These are phyloP conservation scores for Fusarium sp. DNA, from an alignment of 2,329 filamentous ascomycete genomes.

Conservation along the genomic window DNA sequence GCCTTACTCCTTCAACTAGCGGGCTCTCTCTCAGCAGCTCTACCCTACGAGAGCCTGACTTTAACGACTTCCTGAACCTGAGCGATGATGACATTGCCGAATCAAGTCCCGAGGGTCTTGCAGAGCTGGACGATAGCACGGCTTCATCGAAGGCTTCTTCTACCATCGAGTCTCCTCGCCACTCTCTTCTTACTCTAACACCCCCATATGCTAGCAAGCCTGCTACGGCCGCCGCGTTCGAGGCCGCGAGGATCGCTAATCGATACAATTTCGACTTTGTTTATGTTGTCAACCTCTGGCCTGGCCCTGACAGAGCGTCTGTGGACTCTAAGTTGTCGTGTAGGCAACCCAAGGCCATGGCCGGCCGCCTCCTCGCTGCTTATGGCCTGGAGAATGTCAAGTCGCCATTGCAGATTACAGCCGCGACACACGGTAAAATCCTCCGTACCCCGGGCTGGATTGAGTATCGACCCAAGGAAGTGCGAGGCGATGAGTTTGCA, in stretches of 20 bases:
- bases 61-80: slow-evolving; percentile 69
- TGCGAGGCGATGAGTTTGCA: slow-evolving; percentile 62
- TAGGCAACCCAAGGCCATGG: slow-evolving; percentile 50
- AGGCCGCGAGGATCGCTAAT: slow-evolving; percentile 69
- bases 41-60: slow-evolving; percentile 65
- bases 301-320: slow-evolving; percentile 47
- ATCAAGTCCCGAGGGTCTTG: slow-evolving; percentile 44
- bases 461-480: slow-evolving; percentile 64
- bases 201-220: slow-evolving; percentile 62
- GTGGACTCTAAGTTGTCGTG: slow-evolving; percentile 20
- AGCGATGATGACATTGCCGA: slow-evolving; percentile 74
- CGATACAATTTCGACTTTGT: slow-evolving; percentile 72
- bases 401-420: slow-evolving; percentile 68
- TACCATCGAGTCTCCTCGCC: slow-evolving; percentile 43
- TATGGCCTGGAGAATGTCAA: slow-evolving; percentile 68
- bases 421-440: slow-evolving; percentile 65
- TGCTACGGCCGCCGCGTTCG: slow-evolving; percentile 66
- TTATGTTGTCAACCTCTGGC: slow-evolving; percentile 74
- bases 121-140: slow-evolving; percentile 22
- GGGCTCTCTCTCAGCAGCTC: slow-evolving; percentile 51
- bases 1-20: slow-evolving; percentile 49
- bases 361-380: slow-evolving; percentile 68
- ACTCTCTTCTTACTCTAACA: slow-evolving; percentile 60
- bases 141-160: slow-evolving; percentile 40
- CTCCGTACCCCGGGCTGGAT: slow-evolving; percentile 67